Conservation (phyloP, 116 monocot species). For the Dioscorea cayenensis region DNA sequence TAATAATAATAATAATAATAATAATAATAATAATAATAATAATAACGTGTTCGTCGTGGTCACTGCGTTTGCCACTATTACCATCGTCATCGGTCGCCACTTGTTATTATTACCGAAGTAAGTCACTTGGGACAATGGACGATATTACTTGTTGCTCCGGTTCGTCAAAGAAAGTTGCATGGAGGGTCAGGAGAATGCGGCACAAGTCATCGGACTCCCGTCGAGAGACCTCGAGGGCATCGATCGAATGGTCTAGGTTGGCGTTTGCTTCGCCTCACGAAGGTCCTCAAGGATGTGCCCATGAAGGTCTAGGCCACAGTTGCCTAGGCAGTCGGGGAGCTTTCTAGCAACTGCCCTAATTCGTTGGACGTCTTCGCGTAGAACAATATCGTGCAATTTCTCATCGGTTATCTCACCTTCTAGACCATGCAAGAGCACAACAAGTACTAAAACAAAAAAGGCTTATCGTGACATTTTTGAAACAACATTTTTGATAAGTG, state of each 20-base stretch:
- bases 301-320: conserved; percentile 83
- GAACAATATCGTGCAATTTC: conserved; percentile 68
- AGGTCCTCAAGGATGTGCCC: conserved; percentile 73
- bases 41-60: no score
- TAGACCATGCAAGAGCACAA: conserved; percentile 95
- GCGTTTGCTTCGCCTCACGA: conserved; percentile 67
- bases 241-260: conserved; percentile 70
- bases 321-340: conserved; percentile 83
- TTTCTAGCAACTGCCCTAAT: conserved; percentile 54
- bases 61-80: no score
- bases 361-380: conserved; percentile 78
- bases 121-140: conserved; percentile 80
- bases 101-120: no score
- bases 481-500: no score
- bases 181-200: conserved; percentile 87
- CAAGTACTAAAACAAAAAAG: no score
- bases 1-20: no score
- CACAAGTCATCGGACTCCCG: conserved; percentile 59
- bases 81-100: no score
- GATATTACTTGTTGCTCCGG: conserved; percentile 67
- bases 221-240: conserved; percentile 73
- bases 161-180: conserved; percentile 71
- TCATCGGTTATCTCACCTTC: conserved; percentile 86
- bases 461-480: no score
- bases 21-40: no score